Conservation (phyloP, 345 rosid species). For the Syzygium aromaticum region DNA sequence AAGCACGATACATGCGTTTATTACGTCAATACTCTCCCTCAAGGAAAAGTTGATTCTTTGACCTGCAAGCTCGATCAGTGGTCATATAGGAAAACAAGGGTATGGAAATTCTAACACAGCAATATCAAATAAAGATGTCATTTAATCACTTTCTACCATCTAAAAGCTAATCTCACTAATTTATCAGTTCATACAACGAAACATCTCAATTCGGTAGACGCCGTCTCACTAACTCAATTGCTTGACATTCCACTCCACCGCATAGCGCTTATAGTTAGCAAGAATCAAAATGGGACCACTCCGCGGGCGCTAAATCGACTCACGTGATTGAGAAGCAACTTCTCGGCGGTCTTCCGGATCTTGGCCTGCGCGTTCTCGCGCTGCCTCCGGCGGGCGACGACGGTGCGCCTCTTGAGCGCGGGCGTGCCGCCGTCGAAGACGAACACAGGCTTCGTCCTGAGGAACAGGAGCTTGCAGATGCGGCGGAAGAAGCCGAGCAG, state of each 20-base stretch:
- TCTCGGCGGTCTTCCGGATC: constrained; percentile 90
- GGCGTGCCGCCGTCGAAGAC: constrained; percentile 95
- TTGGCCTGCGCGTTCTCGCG: constrained; percentile 92
- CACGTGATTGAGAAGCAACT: constrained; percentile 79
- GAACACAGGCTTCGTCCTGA: constrained; percentile 80
- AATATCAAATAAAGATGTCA: background rate
- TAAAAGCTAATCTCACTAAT: background rate
- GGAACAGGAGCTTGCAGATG: constrained; percentile 80
- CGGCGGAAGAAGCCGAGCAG: constrained; percentile 86
- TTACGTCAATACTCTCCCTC: background rate
- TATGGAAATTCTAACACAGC: background rate
- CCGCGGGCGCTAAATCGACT: background rate
- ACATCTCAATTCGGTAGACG: background rate
- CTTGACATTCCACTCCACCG: background rate
- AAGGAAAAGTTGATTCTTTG: background rate
- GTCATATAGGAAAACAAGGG: background rate
- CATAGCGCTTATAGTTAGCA: background rate
- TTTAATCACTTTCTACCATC: background rate
- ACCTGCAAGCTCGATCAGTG: background rate
- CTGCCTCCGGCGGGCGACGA: constrained; percentile 82
- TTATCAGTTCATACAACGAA: background rate
- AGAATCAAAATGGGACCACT: background rate
- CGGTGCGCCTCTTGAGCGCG: constrained; percentile 86
- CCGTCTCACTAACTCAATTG: background rate
- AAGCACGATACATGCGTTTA: background rate